These are phyloP conservation scores for Pogostemon cablin DNA, from an alignment of 257 asterid genomes.

Conservation along the genomic window DNA sequence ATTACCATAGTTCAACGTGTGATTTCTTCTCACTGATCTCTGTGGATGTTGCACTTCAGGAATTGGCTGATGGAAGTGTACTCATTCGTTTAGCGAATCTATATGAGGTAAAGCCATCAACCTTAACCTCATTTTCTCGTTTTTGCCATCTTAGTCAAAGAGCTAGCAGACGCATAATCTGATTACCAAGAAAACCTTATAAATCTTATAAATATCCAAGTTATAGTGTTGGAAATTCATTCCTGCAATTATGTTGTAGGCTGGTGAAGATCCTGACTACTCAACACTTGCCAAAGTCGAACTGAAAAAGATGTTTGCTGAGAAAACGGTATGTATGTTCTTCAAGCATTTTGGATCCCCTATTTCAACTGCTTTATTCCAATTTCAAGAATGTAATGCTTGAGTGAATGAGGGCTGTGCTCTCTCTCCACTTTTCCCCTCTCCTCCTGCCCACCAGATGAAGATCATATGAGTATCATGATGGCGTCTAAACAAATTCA, in stretches of 20 bases:
- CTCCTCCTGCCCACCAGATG: too few species aligned
- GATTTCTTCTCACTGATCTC: slow-evolving; percentile 26
- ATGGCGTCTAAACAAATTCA: too few species aligned
- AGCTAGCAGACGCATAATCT: neutral
- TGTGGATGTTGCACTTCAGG: slow-evolving; percentile 47
- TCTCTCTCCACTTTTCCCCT: too few species aligned
- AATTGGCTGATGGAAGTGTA: slow-evolving; percentile 55
- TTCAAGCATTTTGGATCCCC: too few species aligned
- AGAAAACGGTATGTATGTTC: slow-evolving; percentile 53
- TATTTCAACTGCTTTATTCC: neutral
- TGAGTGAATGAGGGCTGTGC: too few species aligned
- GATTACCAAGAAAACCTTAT: neutral
- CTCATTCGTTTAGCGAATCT: slow-evolving; percentile 87
- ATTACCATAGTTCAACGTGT: neutral
- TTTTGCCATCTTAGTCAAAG: neutral
- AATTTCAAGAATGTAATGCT: neutral
- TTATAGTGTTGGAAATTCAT: neutral
- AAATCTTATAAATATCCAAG: neutral
- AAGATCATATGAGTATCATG: too few species aligned
- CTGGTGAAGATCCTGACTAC: slow-evolving; percentile 70
- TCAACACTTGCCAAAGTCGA: slow-evolving; percentile 69
- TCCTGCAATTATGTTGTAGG: slow-evolving; percentile 46
- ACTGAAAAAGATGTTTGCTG: slow-evolving; percentile 65
- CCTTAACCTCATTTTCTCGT: neutral
- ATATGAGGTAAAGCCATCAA: slow-evolving; percentile 58